Percentiles rank a stretch among this genome's conserved stretches.
These are phyloP conservation scores for Lipomyces kockii DNA, from an alignment of 805 yeast species.

Conservation along the genomic window DNA sequence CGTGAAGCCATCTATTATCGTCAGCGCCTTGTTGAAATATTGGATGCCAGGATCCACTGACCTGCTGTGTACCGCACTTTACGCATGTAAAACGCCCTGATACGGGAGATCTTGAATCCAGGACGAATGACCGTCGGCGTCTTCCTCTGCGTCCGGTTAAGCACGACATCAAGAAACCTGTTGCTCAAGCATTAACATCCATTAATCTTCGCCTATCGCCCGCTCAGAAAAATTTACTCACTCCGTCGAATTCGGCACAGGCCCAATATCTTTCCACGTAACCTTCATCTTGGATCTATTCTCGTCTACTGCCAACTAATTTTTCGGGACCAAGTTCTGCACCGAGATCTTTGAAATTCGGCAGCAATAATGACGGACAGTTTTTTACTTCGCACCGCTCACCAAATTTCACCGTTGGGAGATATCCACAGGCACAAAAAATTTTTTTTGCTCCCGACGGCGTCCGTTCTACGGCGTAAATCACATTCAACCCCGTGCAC, in stretches of 20 bases:
- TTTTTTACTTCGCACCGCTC: too few relatives aligned
- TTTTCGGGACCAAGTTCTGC: background rate
- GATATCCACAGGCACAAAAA: background rate
- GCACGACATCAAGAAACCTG: constrained; percentile 84
- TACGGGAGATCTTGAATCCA: constrained; percentile 94
- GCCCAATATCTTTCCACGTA: constrained; percentile 97
- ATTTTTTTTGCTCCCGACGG: background rate
- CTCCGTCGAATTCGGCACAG: constrained; percentile 90
- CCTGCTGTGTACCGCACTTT: constrained; percentile 93
- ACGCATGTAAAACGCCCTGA: constrained; percentile 96
- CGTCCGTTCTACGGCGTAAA: background rate
- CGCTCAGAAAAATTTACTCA: constrained; percentile 18
- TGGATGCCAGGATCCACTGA: background rate
- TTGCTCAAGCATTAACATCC: background rate
- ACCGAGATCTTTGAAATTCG: background rate
- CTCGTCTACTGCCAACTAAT: background rate
- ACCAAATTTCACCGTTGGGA: background rate
- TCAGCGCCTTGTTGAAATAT: background rate
- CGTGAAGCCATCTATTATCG: constrained; percentile 68
- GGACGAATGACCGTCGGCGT: constrained; percentile 99
- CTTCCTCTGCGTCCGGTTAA: constrained; percentile 97
- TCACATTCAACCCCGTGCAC: background rate
- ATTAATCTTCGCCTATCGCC: background rate
- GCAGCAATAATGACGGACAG: background rate
- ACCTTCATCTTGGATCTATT: constrained; percentile 68